Evolutionary conservation across 139 green algal species (phyloP).

Genomic region (Spirogloea muscicola): DNA sequence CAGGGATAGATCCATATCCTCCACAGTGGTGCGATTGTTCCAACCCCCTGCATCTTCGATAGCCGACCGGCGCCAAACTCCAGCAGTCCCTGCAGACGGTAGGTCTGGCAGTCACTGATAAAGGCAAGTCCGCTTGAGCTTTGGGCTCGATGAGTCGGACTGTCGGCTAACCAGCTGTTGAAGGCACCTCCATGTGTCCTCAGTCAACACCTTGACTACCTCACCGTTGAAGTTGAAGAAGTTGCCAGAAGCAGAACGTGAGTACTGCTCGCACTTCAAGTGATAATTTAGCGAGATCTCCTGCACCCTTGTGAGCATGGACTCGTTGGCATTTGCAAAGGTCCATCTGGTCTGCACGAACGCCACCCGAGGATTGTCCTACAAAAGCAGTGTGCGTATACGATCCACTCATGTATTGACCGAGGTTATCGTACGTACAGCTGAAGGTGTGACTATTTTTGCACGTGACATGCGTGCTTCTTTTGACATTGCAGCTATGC

Average conservation of each 20-base stretch:
- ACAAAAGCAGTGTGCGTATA: no score
- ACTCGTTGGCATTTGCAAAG: slow-evolving; percentile 68
- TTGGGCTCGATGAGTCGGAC: no score
- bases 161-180: no score
- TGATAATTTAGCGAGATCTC: slow-evolving; percentile 81
- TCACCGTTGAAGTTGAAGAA: slow-evolving; percentile 90
- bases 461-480: no score
- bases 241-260: slow-evolving; percentile 60
- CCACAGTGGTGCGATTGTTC: slow-evolving; percentile 85
- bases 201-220: no score
- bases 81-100: slow-evolving; percentile 66
- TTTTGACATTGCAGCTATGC: no score
- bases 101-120: no score
- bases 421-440: no score
- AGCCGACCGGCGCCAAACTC: slow-evolving; percentile 63
- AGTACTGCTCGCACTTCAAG: slow-evolving; percentile 79
- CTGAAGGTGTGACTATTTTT: no score
- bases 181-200: no score
- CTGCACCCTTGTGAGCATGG: slow-evolving; percentile 68
- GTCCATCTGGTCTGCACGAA: slow-evolving; percentile 76
- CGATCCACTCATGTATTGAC: no score
- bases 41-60: slow-evolving; percentile 87
- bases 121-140: no score
- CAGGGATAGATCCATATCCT: slow-evolving; percentile 87
- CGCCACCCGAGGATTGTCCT: slow-evolving; percentile 53